Percentiles rank a stretch among this genome's conserved stretches.
phyloP scores from a whole-genome alignment of 208 protist species.

The Kentomonas sorsogonicus region DNA sequence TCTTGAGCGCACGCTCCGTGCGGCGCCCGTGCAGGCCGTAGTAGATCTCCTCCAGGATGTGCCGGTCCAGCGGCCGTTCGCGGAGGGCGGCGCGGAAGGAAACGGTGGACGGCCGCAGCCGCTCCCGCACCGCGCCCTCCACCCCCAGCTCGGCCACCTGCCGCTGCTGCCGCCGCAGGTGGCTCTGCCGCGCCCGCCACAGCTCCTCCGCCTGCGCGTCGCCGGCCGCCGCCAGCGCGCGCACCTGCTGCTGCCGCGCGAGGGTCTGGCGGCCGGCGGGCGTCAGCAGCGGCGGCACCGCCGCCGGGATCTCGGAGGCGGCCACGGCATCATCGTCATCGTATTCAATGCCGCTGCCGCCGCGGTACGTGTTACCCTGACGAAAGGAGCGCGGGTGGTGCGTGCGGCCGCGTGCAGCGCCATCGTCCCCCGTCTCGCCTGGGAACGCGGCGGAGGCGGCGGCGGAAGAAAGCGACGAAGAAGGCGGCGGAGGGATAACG shows the following conservation, averaged over 20 bases:
- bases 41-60: constrained; percentile 91
- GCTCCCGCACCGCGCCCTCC: constrained; percentile 75
- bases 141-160: constrained; percentile 65
- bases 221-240: constrained; percentile 28
- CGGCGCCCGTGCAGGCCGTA: constrained; percentile 72
- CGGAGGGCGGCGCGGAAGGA: constrained; percentile 69
- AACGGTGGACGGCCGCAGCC: constrained; percentile 43
- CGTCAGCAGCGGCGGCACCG: constrained; percentile 31
- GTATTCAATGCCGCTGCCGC: not conserved
- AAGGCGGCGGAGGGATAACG: no score
- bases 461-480: no score
- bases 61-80: constrained; percentile 68
- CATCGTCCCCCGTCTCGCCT: no score
- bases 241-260: constrained; percentile 51
- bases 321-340: not conserved
- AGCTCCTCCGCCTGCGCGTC: constrained; percentile 28
- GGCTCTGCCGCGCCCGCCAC: constrained; percentile 68
- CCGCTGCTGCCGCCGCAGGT: constrained; percentile 68
- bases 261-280: constrained; percentile 37
- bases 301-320: constrained; percentile 17
- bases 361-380: not conserved
- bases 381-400: no score
- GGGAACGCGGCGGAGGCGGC: no score
- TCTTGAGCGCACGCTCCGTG: constrained; percentile 78
- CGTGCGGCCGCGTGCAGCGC: no score